phyloP scores from a whole-genome alignment of 1,284 basidiomycete genomes.

The Termitomyces sp. region DNA sequence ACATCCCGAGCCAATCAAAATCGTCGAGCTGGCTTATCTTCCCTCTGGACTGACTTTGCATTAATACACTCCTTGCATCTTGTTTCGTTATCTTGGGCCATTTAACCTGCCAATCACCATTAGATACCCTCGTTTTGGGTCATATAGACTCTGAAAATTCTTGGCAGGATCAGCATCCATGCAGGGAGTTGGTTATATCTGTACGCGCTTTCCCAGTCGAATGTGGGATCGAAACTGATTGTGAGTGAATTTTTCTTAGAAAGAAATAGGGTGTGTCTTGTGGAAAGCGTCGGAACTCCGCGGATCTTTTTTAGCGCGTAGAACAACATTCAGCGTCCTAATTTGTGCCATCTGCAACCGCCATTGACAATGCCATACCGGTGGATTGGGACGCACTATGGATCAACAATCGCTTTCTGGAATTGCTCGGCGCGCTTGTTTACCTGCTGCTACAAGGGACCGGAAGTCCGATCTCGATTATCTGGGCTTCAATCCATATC shows the following conservation, averaged over 20 bases:
- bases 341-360: conserved; percentile 1
- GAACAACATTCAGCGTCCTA: not conserved
- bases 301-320: conserved; percentile 1
- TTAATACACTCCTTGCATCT: not conserved
- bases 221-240: not conserved
- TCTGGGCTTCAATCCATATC: not conserved
- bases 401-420: not conserved
- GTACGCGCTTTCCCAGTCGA: not conserved
- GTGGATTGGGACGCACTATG: not conserved
- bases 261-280: not conserved
- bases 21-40: not conserved
- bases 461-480: not conserved
- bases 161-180: not conserved
- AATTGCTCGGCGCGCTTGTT: not conserved
- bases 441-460: not conserved
- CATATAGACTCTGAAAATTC: not conserved
- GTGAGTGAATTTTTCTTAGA: not conserved
- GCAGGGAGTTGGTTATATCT: not conserved
- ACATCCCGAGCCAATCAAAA: not conserved
- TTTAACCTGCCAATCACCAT: not conserved
- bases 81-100: conserved; percentile 7
- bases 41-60: not conserved
- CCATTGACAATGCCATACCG: not conserved
- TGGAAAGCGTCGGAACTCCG: conserved; percentile 9
- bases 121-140: conserved; percentile 3